Base-by-base conservation (phyloP, 1,284 basidiomycete genomes). In the Ganoderma lucidum region DNA sequence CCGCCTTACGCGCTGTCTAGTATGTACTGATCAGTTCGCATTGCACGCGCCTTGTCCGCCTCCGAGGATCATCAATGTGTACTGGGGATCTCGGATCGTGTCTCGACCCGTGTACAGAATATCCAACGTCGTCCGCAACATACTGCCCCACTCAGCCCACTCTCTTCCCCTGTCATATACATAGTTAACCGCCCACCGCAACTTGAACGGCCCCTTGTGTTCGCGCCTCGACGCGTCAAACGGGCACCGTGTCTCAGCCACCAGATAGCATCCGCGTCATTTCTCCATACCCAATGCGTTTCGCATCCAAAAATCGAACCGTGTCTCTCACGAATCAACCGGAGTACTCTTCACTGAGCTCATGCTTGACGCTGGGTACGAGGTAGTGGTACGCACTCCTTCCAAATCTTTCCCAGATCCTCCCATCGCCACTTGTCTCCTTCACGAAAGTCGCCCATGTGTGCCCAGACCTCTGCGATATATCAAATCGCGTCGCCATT, bases 301-400 rank as follows among this genome's bases (percentile, higher is more conserved):
- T 56, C 53, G 30, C 14, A 6, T 30, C 4, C 53, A 17, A 32
- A 56, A 56, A 17, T 32, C 53, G 14, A 30, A 32, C 53, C 17
- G 14, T 12, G 23, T 51, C 48, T 51, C 48, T 28, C 48, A 51
- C 48, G 8, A 51, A 28, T 28, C 53, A 35, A 56, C 53, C 53
- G 15, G 12, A 55, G 51, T 3, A 8, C 6, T 17, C 53, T 35
- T 23, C 53, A 30, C 30, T 32, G 30, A 75, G 63, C 78, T 75
- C 53, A 66, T 79, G 9, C 68, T 79, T 39, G 76, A 78, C 67
- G 70, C 74, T 17, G 77, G 74, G 39, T 76, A 76, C 68, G 63
- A 70, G n/a, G 71, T 74, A 19, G 74, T 75, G 15, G 75, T 76
- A 72, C 64, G 66, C 63, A 42, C 19, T 30, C 17, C 14, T 17